A percentile compares a stretch with the other conserved stretches of the same genome.
Evolutionary conservation across 257 asterid genomes (phyloP).

Genomic region (Paulownia fortunei): DNA sequence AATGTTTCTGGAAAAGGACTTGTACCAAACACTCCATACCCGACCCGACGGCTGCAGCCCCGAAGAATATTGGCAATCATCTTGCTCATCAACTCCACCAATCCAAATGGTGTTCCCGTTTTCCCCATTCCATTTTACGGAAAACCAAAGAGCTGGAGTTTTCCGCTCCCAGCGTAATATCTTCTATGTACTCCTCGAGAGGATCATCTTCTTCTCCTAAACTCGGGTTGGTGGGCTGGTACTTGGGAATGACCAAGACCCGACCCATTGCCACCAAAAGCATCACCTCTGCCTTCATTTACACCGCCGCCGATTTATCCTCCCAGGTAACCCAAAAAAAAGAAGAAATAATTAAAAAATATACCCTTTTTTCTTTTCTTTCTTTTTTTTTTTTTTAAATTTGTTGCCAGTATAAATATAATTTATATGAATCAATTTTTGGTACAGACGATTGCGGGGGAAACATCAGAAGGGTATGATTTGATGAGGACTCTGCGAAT

Average conservation of each 20-base stretch:
- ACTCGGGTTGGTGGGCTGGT: slow-evolving; percentile 65
- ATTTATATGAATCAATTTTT: background rate
- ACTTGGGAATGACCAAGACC: slow-evolving; percentile 65
- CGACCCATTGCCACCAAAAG: slow-evolving; percentile 78
- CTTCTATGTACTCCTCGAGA: slow-evolving; percentile 26
- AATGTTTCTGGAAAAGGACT: background rate
- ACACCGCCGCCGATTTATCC: slow-evolving; percentile 81
- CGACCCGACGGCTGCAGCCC: slow-evolving; percentile 25
- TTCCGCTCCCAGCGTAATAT: slow-evolving; percentile 29
- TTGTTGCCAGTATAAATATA: background rate
- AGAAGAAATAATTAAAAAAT: background rate
- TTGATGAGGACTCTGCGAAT: slow-evolving; percentile 51
- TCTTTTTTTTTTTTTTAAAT: background rate
- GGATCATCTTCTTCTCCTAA: slow-evolving; percentile 34
- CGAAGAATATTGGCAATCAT: slow-evolving; percentile 12
- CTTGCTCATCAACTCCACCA: slow-evolving; percentile 38
- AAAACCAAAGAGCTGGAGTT: slow-evolving; percentile 39
- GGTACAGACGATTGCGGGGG: slow-evolving; percentile 43
- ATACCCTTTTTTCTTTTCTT: background rate
- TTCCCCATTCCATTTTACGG: slow-evolving; percentile 39
- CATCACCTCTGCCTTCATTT: slow-evolving; percentile 68
- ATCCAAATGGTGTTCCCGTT: slow-evolving; percentile 44
- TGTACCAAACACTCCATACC: slow-evolving; percentile 33
- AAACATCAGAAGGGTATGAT: slow-evolving; percentile 42
- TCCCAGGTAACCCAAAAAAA: slow-evolving; percentile 56